Percentiles rank a stretch among this genome's conserved stretches.
phyloP scores from a whole-genome alignment of 2,329 filamentous ascomycete genomes.

The Zasmidium angulare region DNA sequence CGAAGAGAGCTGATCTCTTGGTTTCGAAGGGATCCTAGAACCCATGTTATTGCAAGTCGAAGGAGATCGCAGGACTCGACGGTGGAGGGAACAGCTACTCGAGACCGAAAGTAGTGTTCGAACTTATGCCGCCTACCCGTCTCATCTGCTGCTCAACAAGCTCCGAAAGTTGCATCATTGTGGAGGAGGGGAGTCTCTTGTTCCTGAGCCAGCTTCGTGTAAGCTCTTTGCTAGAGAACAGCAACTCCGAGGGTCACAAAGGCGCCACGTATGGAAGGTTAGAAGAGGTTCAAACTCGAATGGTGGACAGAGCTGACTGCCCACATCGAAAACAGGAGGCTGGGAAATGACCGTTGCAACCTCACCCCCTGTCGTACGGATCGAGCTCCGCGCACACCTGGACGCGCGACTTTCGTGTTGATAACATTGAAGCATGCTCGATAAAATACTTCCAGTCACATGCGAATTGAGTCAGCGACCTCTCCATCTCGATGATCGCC shows the following conservation, averaged over 20 bases:
- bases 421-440: no score
- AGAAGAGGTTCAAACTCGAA: no score
- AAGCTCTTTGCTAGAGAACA: background rate
- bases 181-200: background rate
- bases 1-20: constrained; percentile 10
- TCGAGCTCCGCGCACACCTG: no score
- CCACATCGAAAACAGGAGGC: background rate
- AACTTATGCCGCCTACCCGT: background rate
- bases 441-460: no score
- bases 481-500: no score
- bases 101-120: no score
- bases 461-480: no score
- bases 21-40: constrained; percentile 8
- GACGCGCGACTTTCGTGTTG: no score
- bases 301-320: no score
- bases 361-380: no score
- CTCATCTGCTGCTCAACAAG: background rate
- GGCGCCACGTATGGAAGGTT: no score
- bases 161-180: background rate
- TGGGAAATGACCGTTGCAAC: background rate
- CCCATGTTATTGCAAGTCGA: constrained; percentile 5
- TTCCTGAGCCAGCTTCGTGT: background rate
- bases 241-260: background rate
- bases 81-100: no score
- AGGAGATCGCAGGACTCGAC: background rate